phyloP scores from a whole-genome alignment of 2,329 filamentous ascomycete genomes.

The Hymenoscyphus repandus region DNA sequence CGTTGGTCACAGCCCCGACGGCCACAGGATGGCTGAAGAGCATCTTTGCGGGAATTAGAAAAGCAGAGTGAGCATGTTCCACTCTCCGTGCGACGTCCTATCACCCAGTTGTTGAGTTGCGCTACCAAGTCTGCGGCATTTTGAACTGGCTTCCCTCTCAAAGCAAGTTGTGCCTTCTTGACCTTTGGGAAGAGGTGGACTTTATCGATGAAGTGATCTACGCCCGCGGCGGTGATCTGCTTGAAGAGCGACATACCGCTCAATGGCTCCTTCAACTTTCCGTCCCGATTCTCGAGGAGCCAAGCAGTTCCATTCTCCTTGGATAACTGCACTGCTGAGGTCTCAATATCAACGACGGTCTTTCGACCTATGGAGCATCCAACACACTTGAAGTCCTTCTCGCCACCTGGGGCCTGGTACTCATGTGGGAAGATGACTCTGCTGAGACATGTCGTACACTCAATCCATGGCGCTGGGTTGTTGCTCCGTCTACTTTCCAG shows the following conservation, averaged over 20 bases:
- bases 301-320: constrained; percentile 11
- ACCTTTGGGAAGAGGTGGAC: constrained; percentile 11
- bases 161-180: neutral
- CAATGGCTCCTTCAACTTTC: constrained; percentile 16
- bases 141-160: constrained; percentile 14
- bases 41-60: too few relatives aligned
- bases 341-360: constrained; percentile 13
- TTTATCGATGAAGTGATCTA: constrained; percentile 7
- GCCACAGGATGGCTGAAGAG: too few relatives aligned
- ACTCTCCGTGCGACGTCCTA: too few relatives aligned
- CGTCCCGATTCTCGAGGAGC: constrained; percentile 11
- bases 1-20: too few relatives aligned
- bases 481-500: too few relatives aligned
- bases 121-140: constrained; percentile 8
- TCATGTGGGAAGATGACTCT: constrained; percentile 13
- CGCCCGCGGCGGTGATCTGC: constrained; percentile 8
- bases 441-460: constrained; percentile 15
- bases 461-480: constrained; percentile 3
- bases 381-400: constrained; percentile 13
- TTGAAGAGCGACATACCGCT: constrained; percentile 15
- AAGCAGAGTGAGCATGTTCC: too few relatives aligned
- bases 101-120: constrained; percentile 9
- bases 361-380: constrained; percentile 11
- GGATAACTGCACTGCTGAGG: constrained; percentile 7
- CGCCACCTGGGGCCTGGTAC: constrained; percentile 10